Base-by-base conservation (phyloP, 164 flowering plant genomes). In the Magnolia changhungtana region DNA sequence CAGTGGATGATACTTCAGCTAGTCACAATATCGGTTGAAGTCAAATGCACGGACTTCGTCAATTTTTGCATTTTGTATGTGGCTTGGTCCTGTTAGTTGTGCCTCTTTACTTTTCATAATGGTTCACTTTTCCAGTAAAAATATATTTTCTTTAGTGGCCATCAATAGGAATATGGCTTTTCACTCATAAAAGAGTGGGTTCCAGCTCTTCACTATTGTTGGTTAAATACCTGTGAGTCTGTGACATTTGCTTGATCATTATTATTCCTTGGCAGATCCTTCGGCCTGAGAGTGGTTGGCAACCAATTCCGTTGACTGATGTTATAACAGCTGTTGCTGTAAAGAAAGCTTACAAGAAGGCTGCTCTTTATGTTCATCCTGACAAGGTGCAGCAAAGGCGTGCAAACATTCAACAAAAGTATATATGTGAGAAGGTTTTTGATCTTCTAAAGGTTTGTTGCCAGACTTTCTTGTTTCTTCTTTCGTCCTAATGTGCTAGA, bases 371-470 rank as follows among this genome's bases (percentile, higher is more conserved):
- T 80, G 97, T 93, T 50, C 98, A 95, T 80, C 98, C 98, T 64
- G 98, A 95, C 82, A 93, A 93, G 84, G 80, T 95, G 78, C 98
- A 93, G 81, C 98, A 95, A 70, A 90, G 95, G 7, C 92, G 98
- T 74, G 97, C 98, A 19, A 91, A 83, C 86, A 86, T 91, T 78
- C 94, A 87, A 75, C 98, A 93, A 77, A 95, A 93, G 86, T 91
- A 95, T 84, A 87, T 87, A 68, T 93, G 96, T 61, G 98, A 92
- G 84, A 93, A 93, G 83, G 98, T 95, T 75, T 95, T 93, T 81
- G 97, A 95, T 90, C 97, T 95, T 80, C 84, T 95, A 23, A 89
- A 95, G 98, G 98, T 93, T 10, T 21, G 85, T 78, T 76, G 0
- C 74, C 70, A 19, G 6, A 27, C 71, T 52, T 21, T 63, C 9